Base-by-base conservation (phyloP, 306 rosid genomes). In the Citrullus colocynthis region DNA sequence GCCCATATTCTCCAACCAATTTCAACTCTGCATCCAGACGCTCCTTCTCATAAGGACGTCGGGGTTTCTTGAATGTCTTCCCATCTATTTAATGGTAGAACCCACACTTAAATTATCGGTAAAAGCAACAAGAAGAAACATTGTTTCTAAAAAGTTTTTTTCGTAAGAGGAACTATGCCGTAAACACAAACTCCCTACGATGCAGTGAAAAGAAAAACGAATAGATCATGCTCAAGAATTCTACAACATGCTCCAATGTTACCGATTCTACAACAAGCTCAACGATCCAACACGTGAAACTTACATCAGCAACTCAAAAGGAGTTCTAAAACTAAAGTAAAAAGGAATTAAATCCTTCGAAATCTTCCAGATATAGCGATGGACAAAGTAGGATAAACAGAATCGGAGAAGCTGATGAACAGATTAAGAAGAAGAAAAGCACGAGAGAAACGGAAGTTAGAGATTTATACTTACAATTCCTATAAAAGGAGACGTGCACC, bases 11-110 rank as follows among this genome's bases (percentile, higher is more conserved):
- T 11, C 75, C 75, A 20, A 69, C 75, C 34, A 69, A 21, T 21
- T 69, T 69, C 18, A 69, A 21, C 56, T 69, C 75, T 2, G 75
- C 75, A 44, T 69, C 75, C 56, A 69, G 5, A 42, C 75, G 75
- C 75, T 69, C 75, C 56, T 69, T 69, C 75, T 69, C 75, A 12
- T 69, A 69, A 69, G 75, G 75, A 13, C 75, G 75, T 20, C 75
- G 75, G 9, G 75, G 75, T 21, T 69, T 69, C 75, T 69, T 69
- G 56, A 69, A 69, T 0, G 75, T 69, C 56, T 69, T 69, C 55
- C 75, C 75, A 44, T 69, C 75, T 69, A 69, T 1, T 12, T 42
- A 21, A 6, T 0, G 55, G 42, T 44, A 41, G 4, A 39, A 66
- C 17, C 32, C 34, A 66, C 32, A 41, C 45, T 18, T 66, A 1